Base-by-base conservation (phyloP, 2,329 filamentous ascomycete species). In the Calonectria leucothoes region DNA sequence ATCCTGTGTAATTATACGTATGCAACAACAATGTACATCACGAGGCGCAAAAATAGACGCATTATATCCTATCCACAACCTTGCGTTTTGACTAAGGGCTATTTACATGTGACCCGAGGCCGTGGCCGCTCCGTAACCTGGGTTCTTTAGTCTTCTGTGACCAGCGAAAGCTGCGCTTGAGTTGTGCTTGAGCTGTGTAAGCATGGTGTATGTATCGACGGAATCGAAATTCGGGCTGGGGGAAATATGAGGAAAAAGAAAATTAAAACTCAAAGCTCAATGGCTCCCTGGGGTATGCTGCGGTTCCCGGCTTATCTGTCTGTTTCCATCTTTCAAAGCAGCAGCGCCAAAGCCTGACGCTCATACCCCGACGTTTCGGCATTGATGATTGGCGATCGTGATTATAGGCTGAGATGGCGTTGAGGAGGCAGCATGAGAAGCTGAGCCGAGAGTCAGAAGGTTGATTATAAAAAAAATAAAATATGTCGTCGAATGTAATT, bases 1-100 rank as follows among this genome's bases (percentile, higher is more conserved):
- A 75, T 71, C 68, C 70, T 74, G 70, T 82, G 80, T 82, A 82
- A 79, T 81, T 82, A 82, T 82, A 82, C 75, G 73, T 82, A 77
- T 80, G 77, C 75, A 75, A 80, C 20, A 66, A 72, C 74, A 76
- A 76, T 82, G 79, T 82, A 82, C 77, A 82, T 82, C 77, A 82
- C 74, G 76, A 81, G 73, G 75, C 77, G 76, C 76, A 80, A 79
- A 63, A 80, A 80, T 76, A 80, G 73, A 81, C 78, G 70, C 76
- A 77, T 73, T 29, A 67, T 74, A 77, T 65, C 70, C 69, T 80
- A 73, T 77, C 76, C n/a, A 70, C 33, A 29, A 23, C 6, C 35
- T 52, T 25, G n/a, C 17, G 33, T 39, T 63, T 42, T 61, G 25
- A 61, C 35, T 15, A 27, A 15, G 11, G n/a, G 23, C 27, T 67